These are phyloP conservation scores for Dalbergia cochinchinensis DNA, from an alignment of 306 rosid species.

Conservation along the genomic window DNA sequence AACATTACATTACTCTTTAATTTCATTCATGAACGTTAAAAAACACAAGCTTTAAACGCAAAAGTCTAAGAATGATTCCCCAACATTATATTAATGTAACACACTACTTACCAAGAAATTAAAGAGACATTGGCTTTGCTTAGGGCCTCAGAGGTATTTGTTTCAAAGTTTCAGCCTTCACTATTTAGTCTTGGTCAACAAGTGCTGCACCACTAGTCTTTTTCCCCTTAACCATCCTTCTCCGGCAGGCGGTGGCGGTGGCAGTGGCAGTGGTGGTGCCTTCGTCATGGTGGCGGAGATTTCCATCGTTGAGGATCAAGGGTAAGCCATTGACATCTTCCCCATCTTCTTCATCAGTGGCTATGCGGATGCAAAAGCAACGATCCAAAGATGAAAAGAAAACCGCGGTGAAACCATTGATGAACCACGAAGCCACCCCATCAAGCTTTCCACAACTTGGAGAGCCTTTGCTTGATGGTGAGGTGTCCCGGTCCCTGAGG, in stretches of 20 bases:
- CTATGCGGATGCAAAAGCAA: slow-evolving; percentile 69
- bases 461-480: slow-evolving; percentile 46
- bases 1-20: background rate
- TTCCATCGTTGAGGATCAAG: slow-evolving; percentile 64
- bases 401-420: slow-evolving; percentile 58
- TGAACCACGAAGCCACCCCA: slow-evolving; percentile 65
- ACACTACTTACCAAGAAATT: slow-evolving; percentile 42
- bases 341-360: slow-evolving; percentile 52
- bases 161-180: too few relatives aligned
- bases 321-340: slow-evolving; percentile 63
- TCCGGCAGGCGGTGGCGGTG: slow-evolving; percentile 32
- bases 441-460: slow-evolving; percentile 55
- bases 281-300: slow-evolving; percentile 43
- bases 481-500: background rate
- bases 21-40: slow-evolving; percentile 20
- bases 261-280: background rate
- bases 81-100: background rate
- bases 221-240: slow-evolving; percentile 52
- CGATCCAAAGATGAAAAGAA: slow-evolving; percentile 67
- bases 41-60: slow-evolving; percentile 41
- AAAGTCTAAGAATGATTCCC: background rate
- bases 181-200: background rate
- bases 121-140: background rate
- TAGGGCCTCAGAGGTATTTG: too few relatives aligned
- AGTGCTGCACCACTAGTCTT: slow-evolving; percentile 18